Conservation (phyloP, 2,329 filamentous ascomycete species). For the Drechslerella coelobrocha region DNA sequence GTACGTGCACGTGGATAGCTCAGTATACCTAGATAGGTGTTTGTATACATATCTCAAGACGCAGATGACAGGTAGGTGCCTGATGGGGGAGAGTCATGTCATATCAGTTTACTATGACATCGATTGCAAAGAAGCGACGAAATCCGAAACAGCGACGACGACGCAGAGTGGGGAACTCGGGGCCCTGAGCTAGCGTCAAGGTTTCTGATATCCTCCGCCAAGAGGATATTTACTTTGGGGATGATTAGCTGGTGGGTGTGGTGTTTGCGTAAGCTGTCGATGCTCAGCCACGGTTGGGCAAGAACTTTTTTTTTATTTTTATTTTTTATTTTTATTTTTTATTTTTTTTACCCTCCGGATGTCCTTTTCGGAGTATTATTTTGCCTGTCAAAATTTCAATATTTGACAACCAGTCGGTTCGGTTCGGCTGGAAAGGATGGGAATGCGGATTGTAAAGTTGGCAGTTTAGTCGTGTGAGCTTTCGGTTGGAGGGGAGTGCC, state of each 20-base stretch:
- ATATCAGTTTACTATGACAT: neutral
- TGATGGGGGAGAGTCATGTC: too few relatives aligned
- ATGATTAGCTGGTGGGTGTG: neutral
- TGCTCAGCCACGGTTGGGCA: conserved; percentile 29
- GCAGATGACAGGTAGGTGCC: too few relatives aligned
- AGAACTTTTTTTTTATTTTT: conserved; percentile 4
- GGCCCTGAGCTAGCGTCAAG: conserved; percentile 9
- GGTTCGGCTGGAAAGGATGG: too few relatives aligned
- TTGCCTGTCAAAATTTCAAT: too few relatives aligned
- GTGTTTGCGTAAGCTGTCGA: conserved; percentile 44
- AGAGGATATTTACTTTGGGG: conserved; percentile 6
- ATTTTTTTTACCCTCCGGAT: neutral
- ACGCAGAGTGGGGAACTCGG: conserved; percentile 6
- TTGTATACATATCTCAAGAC: too few relatives aligned
- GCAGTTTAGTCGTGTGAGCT: neutral
- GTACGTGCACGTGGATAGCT: too few relatives aligned
- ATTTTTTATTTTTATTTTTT: neutral
- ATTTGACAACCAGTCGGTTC: too few relatives aligned
- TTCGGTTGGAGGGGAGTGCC: too few relatives aligned
- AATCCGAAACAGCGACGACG: conserved; percentile 50
- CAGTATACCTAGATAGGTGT: too few relatives aligned
- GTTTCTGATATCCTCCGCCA: neutral
- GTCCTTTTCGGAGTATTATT: neutral
- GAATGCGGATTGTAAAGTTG: neutral
- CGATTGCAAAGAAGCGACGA: too few relatives aligned